These are phyloP conservation scores for Arabidopsis thaliana DNA, from an alignment of 345 rosid genomes.

Conservation along the genomic window DNA sequence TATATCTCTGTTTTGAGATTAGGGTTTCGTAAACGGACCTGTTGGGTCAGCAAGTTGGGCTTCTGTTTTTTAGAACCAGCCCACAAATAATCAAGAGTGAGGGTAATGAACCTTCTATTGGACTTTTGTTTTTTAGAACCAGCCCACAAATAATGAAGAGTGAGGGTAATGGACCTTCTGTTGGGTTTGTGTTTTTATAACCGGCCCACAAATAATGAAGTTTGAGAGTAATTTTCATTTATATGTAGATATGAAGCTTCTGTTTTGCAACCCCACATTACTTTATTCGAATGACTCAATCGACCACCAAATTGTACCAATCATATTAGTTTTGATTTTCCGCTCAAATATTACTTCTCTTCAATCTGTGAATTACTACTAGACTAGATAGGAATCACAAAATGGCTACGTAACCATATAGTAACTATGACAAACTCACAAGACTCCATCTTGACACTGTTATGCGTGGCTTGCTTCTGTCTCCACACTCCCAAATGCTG, in stretches of 20 bases:
- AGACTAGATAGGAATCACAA: neutral
- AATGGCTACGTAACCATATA: slow-evolving; percentile 38
- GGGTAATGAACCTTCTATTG: neutral
- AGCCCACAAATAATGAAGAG: neutral
- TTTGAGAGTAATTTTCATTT: neutral
- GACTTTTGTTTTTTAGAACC: slow-evolving; percentile 4
- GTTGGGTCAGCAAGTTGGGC: slow-evolving; percentile 19
- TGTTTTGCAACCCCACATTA: neutral
- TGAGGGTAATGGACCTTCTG: neutral
- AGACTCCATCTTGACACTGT: slow-evolving; percentile 1
- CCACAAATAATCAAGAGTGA: neutral
- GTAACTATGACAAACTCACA: slow-evolving; percentile 27
- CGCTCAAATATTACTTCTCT: slow-evolving; percentile 20
- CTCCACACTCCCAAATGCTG: slow-evolving; percentile 1
- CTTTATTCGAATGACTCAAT: slow-evolving; percentile 8
- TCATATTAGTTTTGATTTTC: neutral
- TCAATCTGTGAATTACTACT: neutral
- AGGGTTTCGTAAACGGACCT: slow-evolving; percentile 34
- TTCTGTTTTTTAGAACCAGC: neutral
- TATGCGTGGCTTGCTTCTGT: slow-evolving; percentile 49
- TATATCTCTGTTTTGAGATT: slow-evolving; percentile 12
- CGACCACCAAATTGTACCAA: slow-evolving; percentile 9
- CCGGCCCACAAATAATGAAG: neutral
- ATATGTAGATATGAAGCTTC: neutral
- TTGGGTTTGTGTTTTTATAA: slow-evolving; percentile 10